These are phyloP conservation scores for Cutaneotrichosporon sp. DNA, from an alignment of 1,284 basidiomycete genomes.

Conservation along the genomic window DNA sequence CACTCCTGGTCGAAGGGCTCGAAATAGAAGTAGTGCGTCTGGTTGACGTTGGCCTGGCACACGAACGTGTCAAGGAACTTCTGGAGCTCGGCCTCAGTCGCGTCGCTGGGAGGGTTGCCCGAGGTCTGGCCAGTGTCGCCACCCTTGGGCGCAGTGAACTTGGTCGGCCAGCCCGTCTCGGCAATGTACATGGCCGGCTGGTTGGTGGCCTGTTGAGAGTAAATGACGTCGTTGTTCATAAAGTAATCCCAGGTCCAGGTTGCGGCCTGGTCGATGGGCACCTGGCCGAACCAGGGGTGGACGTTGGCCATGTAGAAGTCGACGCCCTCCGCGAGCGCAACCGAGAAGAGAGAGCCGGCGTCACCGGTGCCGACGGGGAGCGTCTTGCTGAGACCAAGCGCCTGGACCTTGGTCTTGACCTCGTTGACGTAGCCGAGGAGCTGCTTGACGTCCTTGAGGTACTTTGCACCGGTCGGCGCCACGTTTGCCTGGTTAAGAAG, in stretches of 20 bases:
- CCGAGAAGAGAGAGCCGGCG: slow-evolving; percentile 83
- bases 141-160: slow-evolving; percentile 37
- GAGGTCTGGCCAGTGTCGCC: slow-evolving; percentile 67
- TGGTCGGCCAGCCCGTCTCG: slow-evolving; percentile 86
- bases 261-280: slow-evolving; percentile 66
- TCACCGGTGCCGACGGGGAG: slow-evolving; percentile 84
- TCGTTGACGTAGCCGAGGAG: slow-evolving; percentile 67
- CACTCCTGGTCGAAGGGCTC: slow-evolving; percentile 80
- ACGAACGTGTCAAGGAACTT: slow-evolving; percentile 78
- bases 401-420: slow-evolving; percentile 60
- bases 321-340: slow-evolving; percentile 63
- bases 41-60: slow-evolving; percentile 78
- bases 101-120: slow-evolving; percentile 54
- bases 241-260: slow-evolving; percentile 66
- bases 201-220: slow-evolving; percentile 56
- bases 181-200: slow-evolving; percentile 78
- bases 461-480: slow-evolving; percentile 33
- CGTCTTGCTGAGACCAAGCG: slow-evolving; percentile 55
- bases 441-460: slow-evolving; percentile 50
- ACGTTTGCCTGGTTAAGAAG: slow-evolving; percentile 58
- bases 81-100: slow-evolving; percentile 25
- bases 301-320: slow-evolving; percentile 70
- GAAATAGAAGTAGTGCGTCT: slow-evolving; percentile 70
- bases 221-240: slow-evolving; percentile 60
- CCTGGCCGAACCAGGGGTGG: slow-evolving; percentile 68